Conservation (phyloP, 2,329 filamentous ascomycete genomes). For the Colletotrichum chrysophilum region DNA sequence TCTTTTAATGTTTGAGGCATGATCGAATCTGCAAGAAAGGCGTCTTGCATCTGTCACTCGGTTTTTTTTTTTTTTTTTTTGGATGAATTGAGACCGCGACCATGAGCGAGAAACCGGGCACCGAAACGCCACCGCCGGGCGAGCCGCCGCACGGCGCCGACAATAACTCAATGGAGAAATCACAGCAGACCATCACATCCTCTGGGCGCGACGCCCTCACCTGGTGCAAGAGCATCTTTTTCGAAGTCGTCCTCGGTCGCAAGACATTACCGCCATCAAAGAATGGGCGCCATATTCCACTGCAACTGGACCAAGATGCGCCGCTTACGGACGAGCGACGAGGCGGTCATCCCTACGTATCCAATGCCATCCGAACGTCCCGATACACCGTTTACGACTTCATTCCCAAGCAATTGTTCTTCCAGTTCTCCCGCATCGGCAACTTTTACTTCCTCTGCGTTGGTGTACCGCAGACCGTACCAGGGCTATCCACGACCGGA, state of each 20-base stretch:
- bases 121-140: background rate
- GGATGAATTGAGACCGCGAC: background rate
- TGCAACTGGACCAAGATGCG: conserved; percentile 41
- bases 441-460: conserved; percentile 90
- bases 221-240: conserved; percentile 37
- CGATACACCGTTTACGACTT: conserved; percentile 87
- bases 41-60: background rate
- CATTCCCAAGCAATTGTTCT: conserved; percentile 81
- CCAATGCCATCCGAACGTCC: conserved; percentile 77
- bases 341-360: conserved; percentile 50
- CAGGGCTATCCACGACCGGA: conserved; percentile 77
- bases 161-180: background rate
- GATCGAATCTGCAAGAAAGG: background rate
- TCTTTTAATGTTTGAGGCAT: background rate
- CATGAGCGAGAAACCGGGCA: background rate
- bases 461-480: conserved; percentile 81
- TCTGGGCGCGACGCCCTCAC: background rate
- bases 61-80: no score
- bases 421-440: conserved; percentile 84
- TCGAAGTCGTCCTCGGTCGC: conserved; percentile 63
- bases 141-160: background rate
- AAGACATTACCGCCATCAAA: conserved; percentile 73
- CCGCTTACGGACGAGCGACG: conserved; percentile 55
- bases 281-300: conserved; percentile 65
- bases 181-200: background rate